Percentiles rank a stretch among this genome's conserved stretches.
Conservation (phyloP, 176 grass and related monocot species). For the Pharus latifolius region DNA sequence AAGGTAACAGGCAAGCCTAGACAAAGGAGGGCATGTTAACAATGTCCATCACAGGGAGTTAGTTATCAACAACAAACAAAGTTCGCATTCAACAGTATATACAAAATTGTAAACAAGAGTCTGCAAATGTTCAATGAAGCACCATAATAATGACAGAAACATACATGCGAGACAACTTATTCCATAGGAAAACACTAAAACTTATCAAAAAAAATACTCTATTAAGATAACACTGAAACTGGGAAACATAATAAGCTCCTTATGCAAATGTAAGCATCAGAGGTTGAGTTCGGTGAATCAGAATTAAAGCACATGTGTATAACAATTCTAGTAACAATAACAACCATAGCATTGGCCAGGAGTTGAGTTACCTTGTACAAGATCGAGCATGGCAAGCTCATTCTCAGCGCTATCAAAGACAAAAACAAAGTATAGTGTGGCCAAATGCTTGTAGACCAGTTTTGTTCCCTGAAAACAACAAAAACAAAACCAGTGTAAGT, state of each 20-base stretch:
- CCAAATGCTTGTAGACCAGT: slow-evolving; percentile 93
- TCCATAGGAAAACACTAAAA: background rate
- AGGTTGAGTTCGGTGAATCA: no score
- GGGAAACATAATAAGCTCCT: background rate
- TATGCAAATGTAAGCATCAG: background rate
- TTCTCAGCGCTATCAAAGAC: slow-evolving; percentile 85
- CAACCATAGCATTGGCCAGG: background rate
- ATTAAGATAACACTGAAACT: background rate
- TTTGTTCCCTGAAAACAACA: slow-evolving; percentile 44
- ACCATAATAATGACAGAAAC: background rate
- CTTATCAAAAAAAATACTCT: background rate
- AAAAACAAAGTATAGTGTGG: slow-evolving; percentile 85
- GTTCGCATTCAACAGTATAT: background rate
- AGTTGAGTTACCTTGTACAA: slow-evolving; percentile 73
- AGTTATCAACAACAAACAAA: background rate
- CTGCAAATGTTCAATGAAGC: background rate
- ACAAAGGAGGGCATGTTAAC: background rate
- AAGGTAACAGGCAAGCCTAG: no score
- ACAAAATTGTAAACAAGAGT: background rate
- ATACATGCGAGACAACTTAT: background rate
- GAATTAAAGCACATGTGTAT: background rate
- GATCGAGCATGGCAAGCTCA: slow-evolving; percentile 91
- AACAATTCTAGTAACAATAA: background rate
- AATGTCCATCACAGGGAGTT: background rate
- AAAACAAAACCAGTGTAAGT: background rate